Base-by-base conservation (phyloP, 306 rosid species). In the Betula pendula region DNA sequence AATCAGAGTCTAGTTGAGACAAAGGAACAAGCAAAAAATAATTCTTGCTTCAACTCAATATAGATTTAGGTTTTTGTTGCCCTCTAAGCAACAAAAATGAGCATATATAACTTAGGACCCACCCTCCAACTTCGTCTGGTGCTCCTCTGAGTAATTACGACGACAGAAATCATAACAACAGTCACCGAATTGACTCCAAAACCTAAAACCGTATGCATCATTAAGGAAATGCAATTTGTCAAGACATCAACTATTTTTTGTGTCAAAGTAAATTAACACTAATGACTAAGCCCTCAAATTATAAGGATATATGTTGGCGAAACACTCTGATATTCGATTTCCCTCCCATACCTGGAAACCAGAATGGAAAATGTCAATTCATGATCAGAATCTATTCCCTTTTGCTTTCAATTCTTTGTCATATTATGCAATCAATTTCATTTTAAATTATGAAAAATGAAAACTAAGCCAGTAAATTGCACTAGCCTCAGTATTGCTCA, bases 281-380 rank as follows among this genome's bases (percentile, higher is more conserved):
- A 76, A 75, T 62, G 60, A 60, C 45, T 59, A n/a, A 60, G 29
- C 13, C 44, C 20, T 31, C 14, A 48, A 73, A 1, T 4, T 42
- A 67, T 42, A 87, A 94, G 97, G 98, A 94, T 94, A 94, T 94
- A 90, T 80, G 81, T 92, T 85, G 68, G 77, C 75, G 49, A 89
- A 94, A 81, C 98, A 94, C 73, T 82, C 79, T 6, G 98, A 89
- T 80, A 89, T 75, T 69, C 76, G 77, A 72, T 76, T 86, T 56
- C 90, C 88, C 81, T 90, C 80, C 97, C 98, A 90, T 47, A 90
- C 90, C 98, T 94, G 93, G 35, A 84, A 87, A 83, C 71, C 85
- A 78, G 40, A 67, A 58, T 68, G 38, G 68, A 70, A 73, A 16
- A 9, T 66, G 27, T n/a, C 8, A 56, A 44, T 62, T 52, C 48